phyloP scores from a whole-genome alignment of 2,329 filamentous ascomycete genomes.

The Fusarium aywerte region DNA sequence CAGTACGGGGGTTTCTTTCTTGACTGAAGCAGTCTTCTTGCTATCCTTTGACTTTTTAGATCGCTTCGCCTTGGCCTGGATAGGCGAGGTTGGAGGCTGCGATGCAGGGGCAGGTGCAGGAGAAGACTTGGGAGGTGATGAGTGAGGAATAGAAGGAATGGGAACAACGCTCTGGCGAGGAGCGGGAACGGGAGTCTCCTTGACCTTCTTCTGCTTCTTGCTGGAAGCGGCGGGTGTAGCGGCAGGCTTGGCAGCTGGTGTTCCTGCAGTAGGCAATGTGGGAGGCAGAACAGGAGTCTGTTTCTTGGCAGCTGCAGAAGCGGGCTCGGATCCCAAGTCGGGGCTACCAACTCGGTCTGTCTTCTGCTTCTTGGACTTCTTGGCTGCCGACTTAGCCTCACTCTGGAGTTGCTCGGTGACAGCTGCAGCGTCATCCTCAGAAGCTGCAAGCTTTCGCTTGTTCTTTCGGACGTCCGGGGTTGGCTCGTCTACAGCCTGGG shows the following conservation, averaged over 20 bases:
- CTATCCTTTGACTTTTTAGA: slow-evolving; percentile 47
- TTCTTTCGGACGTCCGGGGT: slow-evolving; percentile 48
- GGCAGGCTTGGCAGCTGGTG: slow-evolving; percentile 41
- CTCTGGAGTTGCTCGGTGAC: slow-evolving; percentile 51
- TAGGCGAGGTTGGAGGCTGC: slow-evolving; percentile 34
- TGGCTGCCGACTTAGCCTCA: slow-evolving; percentile 50
- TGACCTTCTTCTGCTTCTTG: slow-evolving; percentile 48
- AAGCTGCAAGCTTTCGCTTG: slow-evolving; percentile 52
- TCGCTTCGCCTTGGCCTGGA: slow-evolving; percentile 46
- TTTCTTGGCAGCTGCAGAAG: slow-evolving; percentile 45
- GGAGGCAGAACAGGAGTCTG: slow-evolving; percentile 51
- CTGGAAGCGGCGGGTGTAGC: slow-evolving; percentile 37
- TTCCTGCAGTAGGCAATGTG: slow-evolving; percentile 43
- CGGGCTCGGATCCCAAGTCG: slow-evolving; percentile 50
- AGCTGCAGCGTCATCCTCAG: slow-evolving; percentile 53
- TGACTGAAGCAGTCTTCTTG: slow-evolving; percentile 39
- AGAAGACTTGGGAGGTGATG: slow-evolving; percentile 44
- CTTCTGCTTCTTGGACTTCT: slow-evolving; percentile 58
- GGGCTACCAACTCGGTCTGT: slow-evolving; percentile 49
- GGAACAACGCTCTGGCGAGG: slow-evolving; percentile 49
- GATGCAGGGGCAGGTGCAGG: slow-evolving; percentile 34
- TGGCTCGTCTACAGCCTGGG: slow-evolving; percentile 30
- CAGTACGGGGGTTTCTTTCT: slow-evolving; percentile 45
- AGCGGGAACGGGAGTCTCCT: slow-evolving; percentile 47
- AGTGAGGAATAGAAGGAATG: slow-evolving; percentile 51